A percentile compares a stretch with the other conserved stretches of the same genome.
These are phyloP conservation scores for Rubia yunnanensis DNA, from an alignment of 257 asterid genomes.

Conservation along the genomic window DNA sequence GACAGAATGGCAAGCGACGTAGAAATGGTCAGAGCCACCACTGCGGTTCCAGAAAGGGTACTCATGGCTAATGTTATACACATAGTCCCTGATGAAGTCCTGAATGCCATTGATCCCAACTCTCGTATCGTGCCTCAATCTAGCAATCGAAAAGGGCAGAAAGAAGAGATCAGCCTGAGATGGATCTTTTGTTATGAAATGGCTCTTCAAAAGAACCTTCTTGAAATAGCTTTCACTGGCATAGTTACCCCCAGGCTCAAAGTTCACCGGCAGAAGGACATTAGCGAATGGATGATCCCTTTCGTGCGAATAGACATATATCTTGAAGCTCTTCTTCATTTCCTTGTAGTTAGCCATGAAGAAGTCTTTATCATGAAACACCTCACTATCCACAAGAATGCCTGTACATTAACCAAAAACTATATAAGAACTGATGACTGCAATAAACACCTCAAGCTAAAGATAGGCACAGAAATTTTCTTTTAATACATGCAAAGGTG, in stretches of 20 bases:
- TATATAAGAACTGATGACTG: slow-evolving; percentile 8
- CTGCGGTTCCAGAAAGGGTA: slow-evolving; percentile 67
- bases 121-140: slow-evolving; percentile 65
- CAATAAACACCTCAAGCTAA: not conserved
- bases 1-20: slow-evolving; percentile 83
- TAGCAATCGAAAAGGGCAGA: slow-evolving; percentile 75
- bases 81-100: slow-evolving; percentile 50
- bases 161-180: slow-evolving; percentile 65
- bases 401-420: slow-evolving; percentile 29
- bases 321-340: slow-evolving; percentile 60
- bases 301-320: slow-evolving; percentile 57
- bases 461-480: not conserved
- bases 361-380: slow-evolving; percentile 54
- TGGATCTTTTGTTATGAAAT: slow-evolving; percentile 57
- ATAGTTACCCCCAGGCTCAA: slow-evolving; percentile 73
- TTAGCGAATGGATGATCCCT: slow-evolving; percentile 62
- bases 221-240: slow-evolving; percentile 96
- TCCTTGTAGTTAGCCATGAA: slow-evolving; percentile 55
- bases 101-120: slow-evolving; percentile 60
- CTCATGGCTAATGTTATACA: slow-evolving; percentile 46
- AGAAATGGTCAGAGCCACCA: slow-evolving; percentile 88
- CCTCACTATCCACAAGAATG: slow-evolving; percentile 24
- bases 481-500: not conserved
- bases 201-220: slow-evolving; percentile 58
- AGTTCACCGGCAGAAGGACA: slow-evolving; percentile 55